Conservation (phyloP, 2,329 filamentous ascomycete species). For the Camillea tinctor region DNA sequence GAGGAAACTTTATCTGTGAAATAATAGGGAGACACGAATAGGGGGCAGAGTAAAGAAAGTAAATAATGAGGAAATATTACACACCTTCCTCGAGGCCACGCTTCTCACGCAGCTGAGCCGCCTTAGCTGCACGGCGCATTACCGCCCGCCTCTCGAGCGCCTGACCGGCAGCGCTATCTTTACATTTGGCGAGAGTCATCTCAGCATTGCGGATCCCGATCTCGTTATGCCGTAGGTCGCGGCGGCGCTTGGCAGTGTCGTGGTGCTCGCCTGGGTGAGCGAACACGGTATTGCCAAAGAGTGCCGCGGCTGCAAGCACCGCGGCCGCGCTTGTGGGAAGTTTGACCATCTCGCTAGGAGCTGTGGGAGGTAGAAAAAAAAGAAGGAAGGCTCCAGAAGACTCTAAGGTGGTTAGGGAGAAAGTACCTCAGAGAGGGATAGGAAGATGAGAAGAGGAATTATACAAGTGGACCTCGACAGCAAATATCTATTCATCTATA, state of each 20-base stretch:
- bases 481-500: not conserved
- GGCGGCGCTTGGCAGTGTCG: slow-evolving; percentile 21
- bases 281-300: slow-evolving; percentile 15
- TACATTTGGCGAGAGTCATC: slow-evolving; percentile 35
- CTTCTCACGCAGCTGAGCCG: slow-evolving; percentile 36
- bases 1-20: too few species aligned
- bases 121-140: slow-evolving; percentile 33
- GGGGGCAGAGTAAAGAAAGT: not conserved
- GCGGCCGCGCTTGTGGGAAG: slow-evolving; percentile 1
- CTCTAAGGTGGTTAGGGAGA: not conserved
- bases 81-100: slow-evolving; percentile 24
- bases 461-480: not conserved
- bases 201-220: slow-evolving; percentile 34
- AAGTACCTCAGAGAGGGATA: not conserved
- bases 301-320: slow-evolving; percentile 3
- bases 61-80: not conserved
- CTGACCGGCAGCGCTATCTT: slow-evolving; percentile 30
- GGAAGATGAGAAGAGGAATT: not conserved
- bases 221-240: slow-evolving; percentile 32
- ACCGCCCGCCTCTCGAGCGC: slow-evolving; percentile 35
- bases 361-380: not conserved
- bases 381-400: not conserved
- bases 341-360: slow-evolving; percentile 3
- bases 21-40: too few species aligned
- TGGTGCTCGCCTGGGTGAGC: slow-evolving; percentile 39